Base-by-base conservation (phyloP, 441 rosid genomes). In the Populus trichocarpa region DNA sequence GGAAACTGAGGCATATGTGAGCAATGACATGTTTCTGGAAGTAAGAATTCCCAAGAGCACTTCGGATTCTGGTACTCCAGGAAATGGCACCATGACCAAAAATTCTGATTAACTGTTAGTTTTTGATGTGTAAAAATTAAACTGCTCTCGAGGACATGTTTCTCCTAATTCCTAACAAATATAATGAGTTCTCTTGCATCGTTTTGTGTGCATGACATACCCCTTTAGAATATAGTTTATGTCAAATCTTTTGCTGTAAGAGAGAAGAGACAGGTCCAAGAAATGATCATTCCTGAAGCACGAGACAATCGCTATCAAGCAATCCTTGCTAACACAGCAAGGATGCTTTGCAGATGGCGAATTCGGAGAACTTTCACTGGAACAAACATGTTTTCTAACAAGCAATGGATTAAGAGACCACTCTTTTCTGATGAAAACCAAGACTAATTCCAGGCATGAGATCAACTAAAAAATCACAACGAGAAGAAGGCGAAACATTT, bases 31-130 rank as follows among this genome's bases (percentile, higher is more conserved):
- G 10, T 38, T 87, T 76, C 78, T 95, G 72, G 94, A 95, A 82
- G 76, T 95, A 30, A 88, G 81, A 80, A 86, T 95, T 72, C 94
- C 92, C 8, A 92, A 83, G 83, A 86, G 40, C 75, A 63, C 71
- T 77, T 69, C 71, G 53, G 80, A 65, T 75, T 57, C 23, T 46
- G 81, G 79, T 23, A 33, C 3, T 63, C 2, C 66, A 63, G 66
- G 66, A 10, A 75, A 74, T 57, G 76, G 72, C 16, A 69, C 66
- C 12, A 22, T 22, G 0, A 6, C 78, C 8, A 61, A 67, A 74
- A 73, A 13, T 23, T 75, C 81, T 73, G 80, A 57, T 18, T 71
- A 65, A 4, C 46, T 82, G 82, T 83, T 79, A 81, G 80, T 53
- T 73, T 40, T 4, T 25, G 23, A 18, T 23, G 66, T 35, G 28